These are phyloP conservation scores for Chalciporus sphaerocephalus DNA, from an alignment of 768 basidiomycete species.

Conservation along the genomic window DNA sequence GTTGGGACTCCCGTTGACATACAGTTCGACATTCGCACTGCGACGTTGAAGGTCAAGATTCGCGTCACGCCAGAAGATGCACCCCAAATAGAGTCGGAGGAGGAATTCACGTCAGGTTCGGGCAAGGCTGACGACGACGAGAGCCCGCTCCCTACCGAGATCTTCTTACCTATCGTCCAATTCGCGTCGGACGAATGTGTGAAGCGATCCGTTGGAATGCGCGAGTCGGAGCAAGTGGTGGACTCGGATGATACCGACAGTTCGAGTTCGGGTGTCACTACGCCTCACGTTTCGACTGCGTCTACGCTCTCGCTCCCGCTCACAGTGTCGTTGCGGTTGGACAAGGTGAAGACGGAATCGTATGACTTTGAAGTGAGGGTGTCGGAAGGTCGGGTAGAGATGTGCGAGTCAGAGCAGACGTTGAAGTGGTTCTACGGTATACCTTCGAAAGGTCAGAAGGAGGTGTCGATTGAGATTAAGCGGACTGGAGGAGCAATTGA, in stretches of 20 bases:
- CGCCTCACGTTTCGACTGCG: slow-evolving; percentile 2
- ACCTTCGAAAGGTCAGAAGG: slow-evolving; percentile 26
- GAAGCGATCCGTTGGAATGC: slow-evolving; percentile 12
- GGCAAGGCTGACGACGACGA: slow-evolving; percentile 19
- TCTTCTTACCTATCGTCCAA: slow-evolving; percentile 88
- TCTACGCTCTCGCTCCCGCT: slow-evolving; percentile 18
- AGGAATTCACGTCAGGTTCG: neutral
- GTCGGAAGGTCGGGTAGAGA: slow-evolving; percentile 44
- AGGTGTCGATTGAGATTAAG: slow-evolving; percentile 40
- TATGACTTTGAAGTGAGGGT: slow-evolving; percentile 43
- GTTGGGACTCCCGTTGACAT: slow-evolving; percentile 66
- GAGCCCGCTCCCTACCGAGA: slow-evolving; percentile 67
- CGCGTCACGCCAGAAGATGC: slow-evolving; percentile 58
- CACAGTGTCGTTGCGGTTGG: neutral
- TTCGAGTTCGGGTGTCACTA: neutral
- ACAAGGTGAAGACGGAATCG: slow-evolving; percentile 9
- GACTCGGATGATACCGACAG: neutral
- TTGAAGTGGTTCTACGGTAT: slow-evolving; percentile 48
- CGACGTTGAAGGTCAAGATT: slow-evolving; percentile 66
- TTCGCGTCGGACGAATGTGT: slow-evolving; percentile 52
- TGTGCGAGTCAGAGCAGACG: slow-evolving; percentile 47
- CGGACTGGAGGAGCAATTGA: slow-evolving; percentile 40
- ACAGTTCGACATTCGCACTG: slow-evolving; percentile 70
- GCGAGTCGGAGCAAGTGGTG: neutral
- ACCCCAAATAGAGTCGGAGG: slow-evolving; percentile 7